Conservation (phyloP, 768 basidiomycete species). For the Xerocomus potaroensis region DNA sequence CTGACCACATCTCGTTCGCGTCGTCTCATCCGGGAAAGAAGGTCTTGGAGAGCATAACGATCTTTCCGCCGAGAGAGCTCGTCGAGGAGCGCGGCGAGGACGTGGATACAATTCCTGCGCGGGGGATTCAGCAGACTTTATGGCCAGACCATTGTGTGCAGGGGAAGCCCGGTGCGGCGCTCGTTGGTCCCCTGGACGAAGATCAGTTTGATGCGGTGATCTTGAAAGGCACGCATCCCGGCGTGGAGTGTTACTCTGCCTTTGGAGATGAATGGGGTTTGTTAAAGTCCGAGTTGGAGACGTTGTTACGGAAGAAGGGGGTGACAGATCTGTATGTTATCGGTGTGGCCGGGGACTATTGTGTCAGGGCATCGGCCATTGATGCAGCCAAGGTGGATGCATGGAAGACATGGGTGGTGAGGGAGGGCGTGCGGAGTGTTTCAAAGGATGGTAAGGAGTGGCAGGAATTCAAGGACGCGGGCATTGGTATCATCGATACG, state of each 20-base stretch:
- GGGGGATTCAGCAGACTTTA: constrained; percentile 48
- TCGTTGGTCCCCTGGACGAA: constrained; percentile 50
- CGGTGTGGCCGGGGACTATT: constrained; percentile 77
- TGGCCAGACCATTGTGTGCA: constrained; percentile 84
- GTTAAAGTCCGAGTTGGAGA: constrained; percentile 44
- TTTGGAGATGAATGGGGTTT: constrained; percentile 59
- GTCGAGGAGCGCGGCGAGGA: constrained; percentile 27
- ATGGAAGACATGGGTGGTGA: constrained; percentile 49
- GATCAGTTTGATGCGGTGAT: constrained; percentile 40
- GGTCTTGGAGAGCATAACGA: constrained; percentile 39
- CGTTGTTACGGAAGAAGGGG: constrained; percentile 35
- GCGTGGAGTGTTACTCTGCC: constrained; percentile 78
- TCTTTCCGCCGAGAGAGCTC: constrained; percentile 30
- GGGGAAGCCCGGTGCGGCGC: constrained; percentile 52
- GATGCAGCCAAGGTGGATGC: constrained; percentile 45
- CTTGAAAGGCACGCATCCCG: constrained; percentile 51
- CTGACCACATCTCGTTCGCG: constrained; percentile 69
- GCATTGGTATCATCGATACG: constrained; percentile 31
- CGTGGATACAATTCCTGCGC: constrained; percentile 9
- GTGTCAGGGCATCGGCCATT: constrained; percentile 58
- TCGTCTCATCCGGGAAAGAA: constrained; percentile 39
- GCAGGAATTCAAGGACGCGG: constrained; percentile 35
- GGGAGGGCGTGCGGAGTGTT: constrained; percentile 45
- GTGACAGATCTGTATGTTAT: constrained; percentile 60
- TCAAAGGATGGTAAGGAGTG: constrained; percentile 32